A percentile compares a stretch with the other conserved stretches of the same genome.
These are phyloP conservation scores for Moesziomyces globuligerus DNA, from an alignment of 1,284 basidiomycete genomes.

Conservation along the genomic window DNA sequence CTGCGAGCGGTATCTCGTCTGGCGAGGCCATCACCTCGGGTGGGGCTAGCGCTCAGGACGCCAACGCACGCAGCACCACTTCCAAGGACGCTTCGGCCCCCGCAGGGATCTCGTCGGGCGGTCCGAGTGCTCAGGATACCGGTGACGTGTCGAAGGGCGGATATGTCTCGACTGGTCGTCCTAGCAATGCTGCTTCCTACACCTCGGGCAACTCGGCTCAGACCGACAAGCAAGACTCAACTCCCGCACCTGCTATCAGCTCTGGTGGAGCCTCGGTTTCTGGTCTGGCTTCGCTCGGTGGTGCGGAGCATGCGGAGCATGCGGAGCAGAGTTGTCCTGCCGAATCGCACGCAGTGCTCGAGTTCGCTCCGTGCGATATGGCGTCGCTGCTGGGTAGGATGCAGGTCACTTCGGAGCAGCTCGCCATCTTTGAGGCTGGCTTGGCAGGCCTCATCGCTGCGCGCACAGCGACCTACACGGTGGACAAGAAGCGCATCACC, in stretches of 20 bases:
- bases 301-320: neutral
- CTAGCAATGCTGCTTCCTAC: neutral
- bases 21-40: constrained; percentile 12
- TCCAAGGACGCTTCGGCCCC: constrained; percentile 1
- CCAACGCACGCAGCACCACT: too few species aligned
- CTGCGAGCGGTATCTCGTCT: constrained; percentile 3
- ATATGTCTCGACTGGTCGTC: too few species aligned
- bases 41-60: neutral
- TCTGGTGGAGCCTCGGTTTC: neutral
- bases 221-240: neutral
- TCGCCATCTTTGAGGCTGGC: constrained; percentile 26
- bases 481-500: constrained; percentile 12
- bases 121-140: neutral
- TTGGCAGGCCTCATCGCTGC: constrained; percentile 2
- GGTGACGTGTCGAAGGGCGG: neutral
- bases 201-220: neutral
- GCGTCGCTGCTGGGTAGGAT: constrained; percentile 17
- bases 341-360: constrained; percentile 6
- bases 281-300: neutral
- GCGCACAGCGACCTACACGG: constrained; percentile 15
- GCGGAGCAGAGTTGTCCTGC: constrained; percentile 7
- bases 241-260: neutral
- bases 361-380: constrained; percentile 27
- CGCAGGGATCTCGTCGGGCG: constrained; percentile 11
- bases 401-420: constrained; percentile 22